Evolutionary conservation across 2,329 filamentous ascomycete species (phyloP).

Genomic region (Balansia obtecta): DNA sequence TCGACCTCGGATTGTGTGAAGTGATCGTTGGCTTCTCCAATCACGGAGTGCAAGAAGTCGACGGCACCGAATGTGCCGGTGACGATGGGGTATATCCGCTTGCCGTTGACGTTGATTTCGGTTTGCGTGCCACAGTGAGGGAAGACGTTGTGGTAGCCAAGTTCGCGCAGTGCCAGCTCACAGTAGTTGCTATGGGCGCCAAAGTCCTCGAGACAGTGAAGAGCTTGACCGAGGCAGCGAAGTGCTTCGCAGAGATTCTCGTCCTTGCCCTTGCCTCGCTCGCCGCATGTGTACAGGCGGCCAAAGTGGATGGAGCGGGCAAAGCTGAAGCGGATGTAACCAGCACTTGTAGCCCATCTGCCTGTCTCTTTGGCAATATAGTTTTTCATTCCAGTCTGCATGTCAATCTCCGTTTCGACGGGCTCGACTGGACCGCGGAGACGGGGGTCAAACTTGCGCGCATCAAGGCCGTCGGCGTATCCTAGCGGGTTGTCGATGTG

Average conservation of each 20-base stretch:
- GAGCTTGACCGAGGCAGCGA: constrained; percentile 60
- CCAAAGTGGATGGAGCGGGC: constrained; percentile 66
- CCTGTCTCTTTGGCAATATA: constrained; percentile 90
- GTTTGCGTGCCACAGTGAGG: constrained; percentile 58
- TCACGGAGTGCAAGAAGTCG: constrained; percentile 71
- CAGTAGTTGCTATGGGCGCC: constrained; percentile 76
- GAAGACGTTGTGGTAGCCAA: constrained; percentile 69
- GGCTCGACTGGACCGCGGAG: constrained; percentile 67
- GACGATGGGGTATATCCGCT: constrained; percentile 59
- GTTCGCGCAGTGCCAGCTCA: constrained; percentile 65
- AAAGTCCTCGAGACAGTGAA: constrained; percentile 70
- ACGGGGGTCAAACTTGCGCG: constrained; percentile 66
- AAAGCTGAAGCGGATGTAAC: constrained; percentile 69
- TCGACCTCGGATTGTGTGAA: constrained; percentile 79
- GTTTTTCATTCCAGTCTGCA: constrained; percentile 90
- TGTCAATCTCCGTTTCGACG: constrained; percentile 61
- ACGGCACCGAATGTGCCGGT: constrained; percentile 68
- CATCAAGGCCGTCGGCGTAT: constrained; percentile 79
- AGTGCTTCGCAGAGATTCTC: constrained; percentile 71
- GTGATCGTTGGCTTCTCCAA: constrained; percentile 68
- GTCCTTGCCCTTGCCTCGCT: constrained; percentile 49
- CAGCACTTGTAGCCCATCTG: constrained; percentile 79
- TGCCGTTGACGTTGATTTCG: constrained; percentile 50
- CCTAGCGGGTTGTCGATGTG: constrained; percentile 69
- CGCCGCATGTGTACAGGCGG: constrained; percentile 58